Conservation (phyloP, 1,284 basidiomycete genomes). For the Wallemia ichthyophaga region DNA sequence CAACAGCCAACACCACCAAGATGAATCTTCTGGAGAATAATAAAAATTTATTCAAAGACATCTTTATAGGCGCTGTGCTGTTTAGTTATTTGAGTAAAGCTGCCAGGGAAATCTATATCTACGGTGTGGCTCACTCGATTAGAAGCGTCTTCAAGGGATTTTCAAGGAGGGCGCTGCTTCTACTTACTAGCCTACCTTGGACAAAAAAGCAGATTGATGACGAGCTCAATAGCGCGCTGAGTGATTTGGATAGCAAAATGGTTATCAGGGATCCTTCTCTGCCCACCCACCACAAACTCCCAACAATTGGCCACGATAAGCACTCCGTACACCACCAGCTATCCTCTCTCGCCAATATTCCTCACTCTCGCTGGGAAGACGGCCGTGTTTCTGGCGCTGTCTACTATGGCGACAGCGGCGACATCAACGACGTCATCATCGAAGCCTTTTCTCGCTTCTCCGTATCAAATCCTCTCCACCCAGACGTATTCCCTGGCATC, state of each 20-base stretch:
- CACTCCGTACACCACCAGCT: conserved; percentile 6
- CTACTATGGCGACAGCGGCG: conserved; percentile 14
- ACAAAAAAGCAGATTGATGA: conserved; percentile 10
- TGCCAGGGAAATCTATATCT: neutral
- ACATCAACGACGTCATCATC: conserved; percentile 8
- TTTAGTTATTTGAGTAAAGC: conserved; percentile 1
- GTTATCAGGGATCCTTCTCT: conserved; percentile 8
- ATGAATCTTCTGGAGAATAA: too few relatives aligned
- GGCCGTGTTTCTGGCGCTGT: conserved; percentile 14
- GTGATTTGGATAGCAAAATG: conserved; percentile 11
- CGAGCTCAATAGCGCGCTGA: conserved; percentile 11
- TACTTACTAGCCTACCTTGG: conserved; percentile 10
- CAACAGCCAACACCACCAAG: neutral
- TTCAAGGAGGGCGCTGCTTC: neutral
- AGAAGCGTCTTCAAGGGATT: neutral
- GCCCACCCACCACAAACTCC: conserved; percentile 7
- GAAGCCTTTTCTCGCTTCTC: conserved; percentile 10
- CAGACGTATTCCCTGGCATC: conserved; percentile 68
- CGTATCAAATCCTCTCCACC: conserved; percentile 63
- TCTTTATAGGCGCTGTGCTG: neutral
- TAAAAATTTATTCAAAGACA: too few relatives aligned
- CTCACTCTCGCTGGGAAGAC: conserved; percentile 3
- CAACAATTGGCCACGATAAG: conserved; percentile 9
- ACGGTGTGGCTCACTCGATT: neutral
- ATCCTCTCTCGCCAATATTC: neutral